phyloP scores from a whole-genome alignment of 164 flowering plant species.

The Annona squamosa region DNA sequence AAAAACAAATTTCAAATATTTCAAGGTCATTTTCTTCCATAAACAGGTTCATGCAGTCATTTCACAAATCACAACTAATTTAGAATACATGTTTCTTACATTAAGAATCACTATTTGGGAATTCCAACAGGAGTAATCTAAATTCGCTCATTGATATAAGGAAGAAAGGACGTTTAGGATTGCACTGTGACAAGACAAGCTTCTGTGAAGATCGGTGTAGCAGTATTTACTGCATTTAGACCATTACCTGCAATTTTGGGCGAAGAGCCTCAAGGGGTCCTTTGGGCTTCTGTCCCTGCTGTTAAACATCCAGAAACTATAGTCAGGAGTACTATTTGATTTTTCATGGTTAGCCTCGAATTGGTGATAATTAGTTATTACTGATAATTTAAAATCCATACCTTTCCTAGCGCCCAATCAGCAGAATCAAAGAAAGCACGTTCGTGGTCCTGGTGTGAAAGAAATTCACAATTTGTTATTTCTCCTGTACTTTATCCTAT shows the following conservation, averaged over 20 bases:
- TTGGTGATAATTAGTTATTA: background rate
- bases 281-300: conserved; percentile 87
- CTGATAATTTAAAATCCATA: conserved; percentile 12
- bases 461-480: background rate
- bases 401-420: conserved; percentile 99
- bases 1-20: background rate
- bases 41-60: background rate
- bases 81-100: too few relatives aligned
- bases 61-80: too few relatives aligned
- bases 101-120: too few relatives aligned
- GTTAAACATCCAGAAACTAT: conserved; percentile 8
- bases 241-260: conserved; percentile 82
- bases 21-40: background rate
- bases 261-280: conserved; percentile 95
- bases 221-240: background rate
- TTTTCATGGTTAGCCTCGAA: background rate
- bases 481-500: background rate
- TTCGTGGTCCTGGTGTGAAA: conserved; percentile 68
- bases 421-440: conserved; percentile 98
- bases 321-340: background rate
- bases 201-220: too few relatives aligned
- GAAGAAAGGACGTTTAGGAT: too few relatives aligned
- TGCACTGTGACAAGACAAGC: too few relatives aligned
- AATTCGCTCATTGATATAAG: too few relatives aligned
- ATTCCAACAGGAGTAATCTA: too few relatives aligned